These are phyloP conservation scores for Misopates orontium DNA, from an alignment of 257 asterid genomes.

Conservation along the genomic window DNA sequence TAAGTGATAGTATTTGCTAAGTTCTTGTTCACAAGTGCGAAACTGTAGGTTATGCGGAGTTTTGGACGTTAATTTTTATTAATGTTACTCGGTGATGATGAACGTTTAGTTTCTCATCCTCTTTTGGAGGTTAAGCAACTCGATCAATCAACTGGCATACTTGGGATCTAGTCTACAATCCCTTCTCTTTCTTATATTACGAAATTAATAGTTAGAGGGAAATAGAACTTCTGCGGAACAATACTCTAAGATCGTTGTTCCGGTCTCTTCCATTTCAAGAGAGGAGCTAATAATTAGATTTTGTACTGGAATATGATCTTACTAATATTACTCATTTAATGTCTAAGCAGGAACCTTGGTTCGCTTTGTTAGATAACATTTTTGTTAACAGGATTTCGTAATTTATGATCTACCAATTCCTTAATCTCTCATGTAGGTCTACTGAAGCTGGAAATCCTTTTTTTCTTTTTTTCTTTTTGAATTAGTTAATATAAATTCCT, in stretches of 20 bases:
- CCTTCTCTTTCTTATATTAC: too few species aligned
- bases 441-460: too few species aligned
- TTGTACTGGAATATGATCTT: neutral
- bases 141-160: too few species aligned
- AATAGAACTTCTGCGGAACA: neutral
- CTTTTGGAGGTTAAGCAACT: neutral
- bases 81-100: neutral
- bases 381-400: neutral
- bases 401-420: constrained; percentile 2
- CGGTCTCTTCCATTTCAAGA: neutral
- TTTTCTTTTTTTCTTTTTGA: neutral
- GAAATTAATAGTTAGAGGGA: too few species aligned
- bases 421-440: too few species aligned
- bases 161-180: too few species aligned
- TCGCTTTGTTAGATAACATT: neutral
- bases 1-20: neutral
- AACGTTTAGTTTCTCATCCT: neutral
- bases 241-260: constrained; percentile 1
- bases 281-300: constrained; percentile 12
- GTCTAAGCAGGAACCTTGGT: neutral
- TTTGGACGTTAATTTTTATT: neutral
- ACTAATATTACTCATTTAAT: neutral
- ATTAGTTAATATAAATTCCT: neutral
- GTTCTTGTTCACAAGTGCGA: constrained; percentile 2
- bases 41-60: neutral